Evolutionary conservation across 1,139 yeast species (phyloP).

Genomic region (Zhuliangozyma parablackwelliae): DNA sequence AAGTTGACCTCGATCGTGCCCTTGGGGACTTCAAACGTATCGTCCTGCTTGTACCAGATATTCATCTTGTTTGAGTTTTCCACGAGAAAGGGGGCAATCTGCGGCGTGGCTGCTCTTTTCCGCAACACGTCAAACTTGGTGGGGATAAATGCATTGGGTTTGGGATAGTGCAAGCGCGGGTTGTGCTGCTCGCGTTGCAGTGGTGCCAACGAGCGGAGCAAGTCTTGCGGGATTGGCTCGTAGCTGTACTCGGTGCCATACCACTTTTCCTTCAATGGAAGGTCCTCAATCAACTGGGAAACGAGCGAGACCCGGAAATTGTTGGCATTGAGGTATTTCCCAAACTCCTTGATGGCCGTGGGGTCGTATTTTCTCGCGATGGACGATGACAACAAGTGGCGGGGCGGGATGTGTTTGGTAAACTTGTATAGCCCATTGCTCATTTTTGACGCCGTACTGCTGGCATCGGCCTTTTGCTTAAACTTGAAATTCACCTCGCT

Average conservation of each 20-base stretch:
- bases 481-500: slow-evolving; percentile 55
- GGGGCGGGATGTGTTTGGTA: slow-evolving; percentile 51
- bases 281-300: slow-evolving; percentile 42
- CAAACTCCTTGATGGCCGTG: slow-evolving; percentile 47
- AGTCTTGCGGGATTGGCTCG: slow-evolving; percentile 36
- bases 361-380: slow-evolving; percentile 60
- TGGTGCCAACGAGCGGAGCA: slow-evolving; percentile 16
- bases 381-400: slow-evolving; percentile 53
- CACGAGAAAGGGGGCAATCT: slow-evolving; percentile 34
- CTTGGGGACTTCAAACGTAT: slow-evolving; percentile 84
- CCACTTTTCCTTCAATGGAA: slow-evolving; percentile 65
- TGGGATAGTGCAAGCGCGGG: slow-evolving; percentile 56
- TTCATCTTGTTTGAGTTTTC: slow-evolving; percentile 30
- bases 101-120: slow-evolving; percentile 28
- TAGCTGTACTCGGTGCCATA: slow-evolving; percentile 79
- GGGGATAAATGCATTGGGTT: slow-evolving; percentile 74
- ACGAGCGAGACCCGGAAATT: slow-evolving; percentile 62
- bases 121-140: slow-evolving; percentile 61
- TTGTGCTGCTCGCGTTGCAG: slow-evolving; percentile 40
- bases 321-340: slow-evolving; percentile 45
- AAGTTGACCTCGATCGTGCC: slow-evolving; percentile 64
- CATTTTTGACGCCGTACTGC: slow-evolving; percentile 54
- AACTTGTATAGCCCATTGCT: slow-evolving; percentile 42
- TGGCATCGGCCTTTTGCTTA: slow-evolving; percentile 61
- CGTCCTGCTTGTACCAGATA: slow-evolving; percentile 91